A percentile compares a stretch with the other conserved stretches of the same genome.
phyloP scores from a whole-genome alignment of 148 eudicot genomes.

The Amaranthus palmeri region DNA sequence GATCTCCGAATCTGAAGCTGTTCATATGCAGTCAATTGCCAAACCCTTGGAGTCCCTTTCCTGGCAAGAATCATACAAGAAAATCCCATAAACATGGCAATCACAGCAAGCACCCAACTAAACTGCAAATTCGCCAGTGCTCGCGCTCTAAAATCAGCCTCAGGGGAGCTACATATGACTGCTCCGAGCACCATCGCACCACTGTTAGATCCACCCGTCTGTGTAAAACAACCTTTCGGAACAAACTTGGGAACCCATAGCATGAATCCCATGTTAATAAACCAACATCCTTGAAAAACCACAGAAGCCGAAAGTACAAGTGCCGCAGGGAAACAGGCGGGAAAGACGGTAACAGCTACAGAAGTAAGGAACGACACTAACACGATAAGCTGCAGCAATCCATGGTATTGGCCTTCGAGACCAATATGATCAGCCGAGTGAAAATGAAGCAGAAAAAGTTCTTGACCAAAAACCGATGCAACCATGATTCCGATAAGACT shows the following conservation, averaged over 20 bases:
- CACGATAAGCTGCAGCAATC: slow-evolving; percentile 69
- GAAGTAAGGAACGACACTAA: slow-evolving; percentile 47
- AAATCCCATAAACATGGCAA: slow-evolving; percentile 40
- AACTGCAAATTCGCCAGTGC: slow-evolving; percentile 84
- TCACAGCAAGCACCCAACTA: slow-evolving; percentile 79
- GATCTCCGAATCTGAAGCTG: slow-evolving; percentile 28
- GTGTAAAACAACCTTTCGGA: slow-evolving; percentile 54
- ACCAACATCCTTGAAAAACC: slow-evolving; percentile 76
- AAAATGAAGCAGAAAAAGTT: slow-evolving; percentile 65
- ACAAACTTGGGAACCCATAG: slow-evolving; percentile 69
- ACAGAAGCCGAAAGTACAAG: slow-evolving; percentile 55
- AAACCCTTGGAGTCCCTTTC: slow-evolving; percentile 26
- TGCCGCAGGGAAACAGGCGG: slow-evolving; percentile 49
- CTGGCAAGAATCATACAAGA: slow-evolving; percentile 34
- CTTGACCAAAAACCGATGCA: slow-evolving; percentile 62
- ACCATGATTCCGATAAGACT: slow-evolving; percentile 54
- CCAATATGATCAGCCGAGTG: slow-evolving; percentile 91
- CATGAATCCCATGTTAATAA: slow-evolving; percentile 74
- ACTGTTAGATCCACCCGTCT: slow-evolving; percentile 12
- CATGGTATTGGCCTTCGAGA: slow-evolving; percentile 87
- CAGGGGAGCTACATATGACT: slow-evolving; percentile 46
- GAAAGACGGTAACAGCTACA: slow-evolving; percentile 35
- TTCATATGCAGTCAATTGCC: slow-evolving; percentile 25
- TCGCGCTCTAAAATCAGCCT: slow-evolving; percentile 61
- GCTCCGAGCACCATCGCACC: slow-evolving; percentile 37